Base-by-base conservation (phyloP, 2,329 filamentous ascomycete genomes). In the Trichoderma endophyticum region DNA sequence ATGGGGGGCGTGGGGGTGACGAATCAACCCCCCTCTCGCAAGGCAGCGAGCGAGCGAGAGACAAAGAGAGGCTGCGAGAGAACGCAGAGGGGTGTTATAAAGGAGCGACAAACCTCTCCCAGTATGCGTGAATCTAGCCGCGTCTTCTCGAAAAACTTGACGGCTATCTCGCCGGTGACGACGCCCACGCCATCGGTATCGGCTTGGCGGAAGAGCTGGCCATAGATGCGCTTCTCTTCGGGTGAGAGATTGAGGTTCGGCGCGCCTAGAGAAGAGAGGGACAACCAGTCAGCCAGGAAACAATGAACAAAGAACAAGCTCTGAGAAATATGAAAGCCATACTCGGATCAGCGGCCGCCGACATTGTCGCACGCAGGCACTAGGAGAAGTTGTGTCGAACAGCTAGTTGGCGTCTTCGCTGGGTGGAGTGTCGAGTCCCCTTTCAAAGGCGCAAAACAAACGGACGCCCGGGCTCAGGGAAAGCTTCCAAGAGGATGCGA, bases 101-200 rank as follows among this genome's bases (percentile, higher is more conserved):
- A 48, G 32, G 28, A 56, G 60, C 9, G 18, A 85, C 89, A 76
- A 83, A 95, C 93, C 89, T 97, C 91, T 82, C 95, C 96, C 73
- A 99, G 87, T 63, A 96, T 87, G 74, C 93, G 90, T 69, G 95
- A 93, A 73, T 95, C 90, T 63, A 99, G 87, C 76, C 93, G 91
- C 60, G 96, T 98, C 86, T 96, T 96, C 83, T 98, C 95, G 80
- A 99, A 99, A 86, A 99, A 98, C 81, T 94, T 93, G 81, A 99
- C 95, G 72, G 96, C 96, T 73, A 97, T 89, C 83, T 99, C 96
- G 82, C 96, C 96, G 21, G 96, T 98, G 39, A 99, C 93, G 75
- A 98, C 94, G 71, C 95, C 94, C 72, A 97, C 91, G 80, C 90
- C 92, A 77, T 98, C 96, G 73, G 92, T 92, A 83, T 99, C 96